Base-by-base conservation (phyloP, 495 filamentous ascomycete genomes). In the Lasiosphaeria miniovina region DNA sequence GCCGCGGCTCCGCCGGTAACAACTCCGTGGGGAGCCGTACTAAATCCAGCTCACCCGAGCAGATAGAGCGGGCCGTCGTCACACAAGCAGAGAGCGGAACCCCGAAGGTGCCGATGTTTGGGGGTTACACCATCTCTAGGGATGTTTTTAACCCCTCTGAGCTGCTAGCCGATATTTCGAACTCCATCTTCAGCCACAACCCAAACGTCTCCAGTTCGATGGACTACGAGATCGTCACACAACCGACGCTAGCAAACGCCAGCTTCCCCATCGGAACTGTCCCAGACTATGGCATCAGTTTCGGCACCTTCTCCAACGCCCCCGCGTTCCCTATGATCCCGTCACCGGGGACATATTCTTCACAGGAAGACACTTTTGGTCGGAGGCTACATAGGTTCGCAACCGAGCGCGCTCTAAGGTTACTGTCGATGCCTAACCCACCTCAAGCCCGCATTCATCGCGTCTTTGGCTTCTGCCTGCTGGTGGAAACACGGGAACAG, bases 301-400 rank as follows among this genome's bases (percentile, higher is more conserved):
- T 64, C 53, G 9, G 36, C 48, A 46, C 43, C 49, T 53, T 54
- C 45, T 50, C 51, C 43, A 46, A 43, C 35, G 36, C 52, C 5
- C 50, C 61, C 45, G 61, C 65, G 45, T 74, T 55, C 50, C 55
- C 43, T 14, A 58, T 68, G 5, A 74, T 79, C 2, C 69, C 76
- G 1, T 56, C 67, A 1, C 80, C 81, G 0, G 66, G 55, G 4
- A 78, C 79, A 0, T 83, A 83, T 63, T 74, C 79, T 36, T 76
- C 84, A 48, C 78, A 85, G 32, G 91, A 94, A 71, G 75, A 76
- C 12, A 82, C 82, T n/a, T 90, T 95, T 61, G 84, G 85, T 15
- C 83, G 90, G 0, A 79, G 85, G 11, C 76, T 94, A 32, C 88
- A 90, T 24, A 80, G 91, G 9, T 80, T 80, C 54, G 77, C 84